Evolutionary conservation across 345 rosid genomes (phyloP).

Genomic region (Triadica sebifera): DNA sequence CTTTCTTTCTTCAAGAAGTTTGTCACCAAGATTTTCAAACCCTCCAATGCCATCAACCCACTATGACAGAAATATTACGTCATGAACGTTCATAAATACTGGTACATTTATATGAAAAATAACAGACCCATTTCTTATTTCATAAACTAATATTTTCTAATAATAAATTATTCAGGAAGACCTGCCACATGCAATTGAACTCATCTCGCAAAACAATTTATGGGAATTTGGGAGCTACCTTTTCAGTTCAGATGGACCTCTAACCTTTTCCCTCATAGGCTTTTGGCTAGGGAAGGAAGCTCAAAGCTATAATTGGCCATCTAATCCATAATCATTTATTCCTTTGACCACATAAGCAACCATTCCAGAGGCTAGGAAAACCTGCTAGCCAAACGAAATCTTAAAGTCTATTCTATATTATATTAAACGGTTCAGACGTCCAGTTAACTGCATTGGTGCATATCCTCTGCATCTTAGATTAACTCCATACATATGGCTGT

Average conservation of each 20-base stretch:
- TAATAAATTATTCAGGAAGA: too few relatives aligned
- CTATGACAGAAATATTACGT: slow-evolving; percentile 35
- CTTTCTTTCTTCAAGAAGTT: slow-evolving; percentile 58
- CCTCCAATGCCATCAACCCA: slow-evolving; percentile 91
- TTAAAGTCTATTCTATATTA: not conserved
- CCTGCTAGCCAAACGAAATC: not conserved
- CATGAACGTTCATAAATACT: not conserved
- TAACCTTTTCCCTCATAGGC: too few relatives aligned
- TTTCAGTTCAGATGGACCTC: not conserved
- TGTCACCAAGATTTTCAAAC: slow-evolving; percentile 56
- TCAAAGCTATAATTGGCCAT: not conserved
- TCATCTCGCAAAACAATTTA: not conserved
- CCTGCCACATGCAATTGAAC: not conserved
- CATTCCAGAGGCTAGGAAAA: not conserved
- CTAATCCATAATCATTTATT: not conserved
- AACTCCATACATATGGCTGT: not conserved
- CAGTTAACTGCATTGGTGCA: not conserved
- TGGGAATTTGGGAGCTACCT: not conserved
- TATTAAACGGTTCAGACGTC: not conserved
- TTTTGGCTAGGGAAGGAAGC: too few relatives aligned
- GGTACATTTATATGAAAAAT: not conserved
- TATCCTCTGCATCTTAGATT: too few relatives aligned
- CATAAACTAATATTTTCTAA: not conserved
- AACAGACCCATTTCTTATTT: not conserved
- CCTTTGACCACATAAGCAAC: not conserved